Percentiles rank a stretch among this genome's conserved stretches.
Evolutionary conservation across 2,329 filamentous ascomycete genomes (phyloP).

Genomic region (Aspergillus ibericus): DNA sequence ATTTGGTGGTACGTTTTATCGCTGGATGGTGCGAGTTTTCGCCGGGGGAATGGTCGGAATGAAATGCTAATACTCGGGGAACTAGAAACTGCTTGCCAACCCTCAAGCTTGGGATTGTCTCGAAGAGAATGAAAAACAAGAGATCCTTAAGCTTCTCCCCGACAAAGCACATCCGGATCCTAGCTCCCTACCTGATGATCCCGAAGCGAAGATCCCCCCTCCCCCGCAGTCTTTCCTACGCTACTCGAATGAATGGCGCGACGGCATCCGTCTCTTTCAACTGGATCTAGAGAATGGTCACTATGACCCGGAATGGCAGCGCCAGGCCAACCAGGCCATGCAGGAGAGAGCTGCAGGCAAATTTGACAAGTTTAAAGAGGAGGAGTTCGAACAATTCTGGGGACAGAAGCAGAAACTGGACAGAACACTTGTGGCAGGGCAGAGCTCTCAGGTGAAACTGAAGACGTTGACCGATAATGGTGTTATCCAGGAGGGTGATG

Average conservation of each 20-base stretch:
- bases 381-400: conserved; percentile 58
- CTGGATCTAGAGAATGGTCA: conserved; percentile 56
- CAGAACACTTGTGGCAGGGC: conserved; percentile 38
- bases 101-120: conserved; percentile 45
- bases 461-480: conserved; percentile 36
- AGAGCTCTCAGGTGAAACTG: conserved; percentile 44
- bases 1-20: conserved; percentile 38
- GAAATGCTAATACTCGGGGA: not conserved
- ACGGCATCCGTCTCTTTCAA: conserved; percentile 56
- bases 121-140: conserved; percentile 42
- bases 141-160: conserved; percentile 43
- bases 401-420: conserved; percentile 53
- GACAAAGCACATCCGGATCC: conserved; percentile 42
- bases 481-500: conserved; percentile 40
- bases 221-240: conserved; percentile 44
- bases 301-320: conserved; percentile 59
- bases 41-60: not conserved
- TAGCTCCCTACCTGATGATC: conserved; percentile 28
- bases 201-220: conserved; percentile 36
- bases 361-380: conserved; percentile 58
- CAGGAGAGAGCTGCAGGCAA: conserved; percentile 53
- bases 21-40: not conserved
- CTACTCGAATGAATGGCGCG: conserved; percentile 52
- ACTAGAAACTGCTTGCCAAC: conserved; percentile 41
- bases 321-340: conserved; percentile 55